A percentile compares a stretch with the other conserved stretches of the same genome.
These are phyloP conservation scores for Glycyrrhiza uralensis DNA, from an alignment of 306 rosid genomes.

Conservation along the genomic window DNA sequence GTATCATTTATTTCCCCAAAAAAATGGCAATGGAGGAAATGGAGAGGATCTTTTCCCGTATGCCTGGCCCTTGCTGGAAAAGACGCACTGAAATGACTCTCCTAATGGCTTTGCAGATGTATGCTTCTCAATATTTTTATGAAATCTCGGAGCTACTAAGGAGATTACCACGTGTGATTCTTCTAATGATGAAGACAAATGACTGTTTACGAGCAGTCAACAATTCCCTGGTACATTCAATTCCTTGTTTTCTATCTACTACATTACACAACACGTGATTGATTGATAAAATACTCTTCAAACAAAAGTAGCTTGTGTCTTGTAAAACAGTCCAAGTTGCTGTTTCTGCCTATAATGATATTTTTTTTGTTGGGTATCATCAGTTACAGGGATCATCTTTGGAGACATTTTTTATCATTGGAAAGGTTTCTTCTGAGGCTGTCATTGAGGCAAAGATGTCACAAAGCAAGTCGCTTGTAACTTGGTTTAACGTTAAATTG, in stretches of 20 bases:
- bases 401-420: constrained; percentile 76
- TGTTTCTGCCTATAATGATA: background rate
- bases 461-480: constrained; percentile 54
- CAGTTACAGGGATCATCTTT: constrained; percentile 90
- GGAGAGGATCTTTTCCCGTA: too few relatives aligned
- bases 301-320: constrained; percentile 21
- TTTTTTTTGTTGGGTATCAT: constrained; percentile 1
- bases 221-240: constrained; percentile 64
- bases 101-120: constrained; percentile 60
- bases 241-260: constrained; percentile 25
- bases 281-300: constrained; percentile 15
- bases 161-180: constrained; percentile 89
- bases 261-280: constrained; percentile 1
- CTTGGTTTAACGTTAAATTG: constrained; percentile 51
- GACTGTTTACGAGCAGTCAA: constrained; percentile 93
- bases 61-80: constrained; percentile 18
- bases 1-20: too few relatives aligned
- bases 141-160: constrained; percentile 91
- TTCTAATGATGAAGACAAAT: constrained; percentile 95
- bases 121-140: constrained; percentile 86
- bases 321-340: background rate
- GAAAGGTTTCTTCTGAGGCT: constrained; percentile 88
- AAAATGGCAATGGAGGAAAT: too few relatives aligned
- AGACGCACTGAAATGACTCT: constrained; percentile 18
- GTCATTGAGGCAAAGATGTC: constrained; percentile 64